phyloP scores from a whole-genome alignment of 1,139 yeast species.

The Candida sojae region DNA sequence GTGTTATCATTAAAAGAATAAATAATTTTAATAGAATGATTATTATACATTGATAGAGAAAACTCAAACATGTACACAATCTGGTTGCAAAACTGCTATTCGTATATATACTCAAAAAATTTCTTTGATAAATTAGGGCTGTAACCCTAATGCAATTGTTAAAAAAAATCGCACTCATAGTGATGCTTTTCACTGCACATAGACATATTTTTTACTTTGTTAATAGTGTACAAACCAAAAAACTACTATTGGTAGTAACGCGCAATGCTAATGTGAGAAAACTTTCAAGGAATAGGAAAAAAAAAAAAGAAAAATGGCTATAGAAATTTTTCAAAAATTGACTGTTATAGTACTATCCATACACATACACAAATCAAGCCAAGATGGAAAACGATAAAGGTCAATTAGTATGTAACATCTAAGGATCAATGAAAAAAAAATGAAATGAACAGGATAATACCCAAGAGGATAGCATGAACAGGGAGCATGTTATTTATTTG shows the following conservation, averaged over 20 bases:
- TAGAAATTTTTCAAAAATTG: background rate
- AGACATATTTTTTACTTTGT: background rate
- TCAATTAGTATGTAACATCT: constrained; percentile 80
- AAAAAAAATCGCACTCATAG: background rate
- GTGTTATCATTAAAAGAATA: constrained; percentile 48
- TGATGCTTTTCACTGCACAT: constrained; percentile 1
- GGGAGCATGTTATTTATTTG: background rate
- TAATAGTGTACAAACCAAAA: background rate
- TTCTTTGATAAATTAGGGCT: background rate
- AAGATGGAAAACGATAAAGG: constrained; percentile 99
- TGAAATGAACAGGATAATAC: background rate
- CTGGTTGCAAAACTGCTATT: constrained; percentile 1
- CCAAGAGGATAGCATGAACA: background rate
- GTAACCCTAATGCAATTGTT: background rate
- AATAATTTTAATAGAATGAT: background rate
- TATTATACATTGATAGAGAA: too few relatives aligned
- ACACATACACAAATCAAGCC: constrained; percentile 23
- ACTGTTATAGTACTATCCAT: background rate
- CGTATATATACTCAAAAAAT: too few relatives aligned
- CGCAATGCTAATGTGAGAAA: background rate
- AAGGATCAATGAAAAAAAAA: background rate
- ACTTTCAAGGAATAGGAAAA: background rate
- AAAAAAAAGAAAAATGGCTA: background rate
- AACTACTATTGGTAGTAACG: background rate
- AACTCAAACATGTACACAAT: too few relatives aligned